These are phyloP conservation scores for Amanita phalloides DNA, from an alignment of 768 basidiomycete genomes.

Conservation along the genomic window DNA sequence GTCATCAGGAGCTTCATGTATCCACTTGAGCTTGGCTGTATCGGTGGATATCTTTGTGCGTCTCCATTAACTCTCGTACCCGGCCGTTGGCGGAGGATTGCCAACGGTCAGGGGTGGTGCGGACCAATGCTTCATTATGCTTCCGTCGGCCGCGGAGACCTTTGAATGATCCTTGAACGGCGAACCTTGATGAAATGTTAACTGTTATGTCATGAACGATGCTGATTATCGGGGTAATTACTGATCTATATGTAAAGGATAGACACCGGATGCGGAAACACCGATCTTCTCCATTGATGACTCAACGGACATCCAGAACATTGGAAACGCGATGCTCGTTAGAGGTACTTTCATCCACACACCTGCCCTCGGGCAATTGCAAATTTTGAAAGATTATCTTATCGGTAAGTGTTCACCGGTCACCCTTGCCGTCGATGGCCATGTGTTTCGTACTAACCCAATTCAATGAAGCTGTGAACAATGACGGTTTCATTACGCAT, in stretches of 20 bases:
- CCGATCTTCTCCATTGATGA: neutral
- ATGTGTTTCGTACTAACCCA: neutral
- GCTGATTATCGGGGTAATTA: neutral
- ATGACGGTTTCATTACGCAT: conserved; percentile 40
- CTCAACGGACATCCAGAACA: neutral
- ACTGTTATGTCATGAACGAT: neutral
- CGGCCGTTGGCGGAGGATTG: neutral
- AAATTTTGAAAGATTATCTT: conserved; percentile 46
- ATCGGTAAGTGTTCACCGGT: conserved; percentile 25
- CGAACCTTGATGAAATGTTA: neutral
- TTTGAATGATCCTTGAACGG: neutral
- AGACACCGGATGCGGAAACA: neutral
- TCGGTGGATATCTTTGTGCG: neutral
- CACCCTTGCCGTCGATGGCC: neutral
- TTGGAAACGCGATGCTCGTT: neutral
- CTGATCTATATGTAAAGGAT: too few species aligned
- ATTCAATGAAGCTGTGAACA: conserved; percentile 16
- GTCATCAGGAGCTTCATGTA: neutral
- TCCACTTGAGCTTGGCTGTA: neutral
- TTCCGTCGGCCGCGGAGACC: neutral
- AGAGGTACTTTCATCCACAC: conserved; percentile 51
- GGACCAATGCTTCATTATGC: neutral
- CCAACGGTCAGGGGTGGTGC: neutral
- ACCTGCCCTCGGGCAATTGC: conserved; percentile 37
- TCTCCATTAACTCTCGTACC: too few species aligned